Evolutionary conservation across 139 green algal genomes (phyloP).

Genomic region (Trebouxia sp.): DNA sequence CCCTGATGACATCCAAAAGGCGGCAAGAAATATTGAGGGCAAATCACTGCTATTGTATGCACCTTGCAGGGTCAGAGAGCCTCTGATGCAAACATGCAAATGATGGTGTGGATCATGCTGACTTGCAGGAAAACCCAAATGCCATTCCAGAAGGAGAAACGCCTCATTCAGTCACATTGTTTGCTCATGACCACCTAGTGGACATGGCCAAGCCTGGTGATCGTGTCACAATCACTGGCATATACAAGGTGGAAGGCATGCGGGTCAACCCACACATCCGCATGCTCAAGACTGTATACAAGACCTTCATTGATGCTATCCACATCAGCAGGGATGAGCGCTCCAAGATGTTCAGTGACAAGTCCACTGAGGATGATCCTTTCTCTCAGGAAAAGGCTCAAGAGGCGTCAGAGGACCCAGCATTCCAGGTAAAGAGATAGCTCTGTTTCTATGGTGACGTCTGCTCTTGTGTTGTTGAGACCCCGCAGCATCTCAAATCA

Average conservation of each 20-base stretch:
- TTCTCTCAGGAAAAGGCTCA: background rate
- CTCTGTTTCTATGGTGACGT: no score
- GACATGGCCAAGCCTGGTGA: slow-evolving; percentile 86
- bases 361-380: background rate
- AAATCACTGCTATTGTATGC: no score
- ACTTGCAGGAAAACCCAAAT: slow-evolving; percentile 87
- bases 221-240: slow-evolving; percentile 75
- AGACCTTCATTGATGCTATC: slow-evolving; percentile 90
- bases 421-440: background rate
- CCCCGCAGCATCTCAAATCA: no score
- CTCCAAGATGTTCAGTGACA: slow-evolving; percentile 54
- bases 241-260: slow-evolving; percentile 84
- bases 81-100: no score
- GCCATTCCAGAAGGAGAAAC: slow-evolving; percentile 98
- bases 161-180: slow-evolving; percentile 87
- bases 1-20: no score
- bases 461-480: no score
- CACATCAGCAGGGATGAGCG: slow-evolving; percentile 81
- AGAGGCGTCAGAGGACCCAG: slow-evolving; percentile 33
- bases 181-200: slow-evolving; percentile 83
- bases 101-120: background rate
- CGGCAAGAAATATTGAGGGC: no score
- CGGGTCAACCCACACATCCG: slow-evolving; percentile 63
- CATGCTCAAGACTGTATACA: slow-evolving; percentile 49
- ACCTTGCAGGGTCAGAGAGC: no score